phyloP scores from a whole-genome alignment of 2,329 filamentous ascomycete genomes.

The Fusarium sp. region DNA sequence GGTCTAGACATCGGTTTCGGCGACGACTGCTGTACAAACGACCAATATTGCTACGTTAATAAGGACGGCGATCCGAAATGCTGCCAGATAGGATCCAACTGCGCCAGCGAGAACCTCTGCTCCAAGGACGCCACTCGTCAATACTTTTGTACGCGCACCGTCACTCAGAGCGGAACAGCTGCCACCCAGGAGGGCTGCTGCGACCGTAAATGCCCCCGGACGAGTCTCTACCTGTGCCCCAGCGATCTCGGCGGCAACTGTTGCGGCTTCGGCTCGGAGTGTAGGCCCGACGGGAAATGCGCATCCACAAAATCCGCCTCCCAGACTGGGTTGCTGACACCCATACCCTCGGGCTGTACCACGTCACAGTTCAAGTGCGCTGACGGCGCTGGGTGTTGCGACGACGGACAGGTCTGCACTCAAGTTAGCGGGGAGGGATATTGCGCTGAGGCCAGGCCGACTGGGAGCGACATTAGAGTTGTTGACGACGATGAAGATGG shows the following conservation, averaged over 20 bases:
- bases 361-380: slow-evolving; percentile 59
- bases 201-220: slow-evolving; percentile 54
- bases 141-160: slow-evolving; percentile 51
- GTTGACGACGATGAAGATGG: slow-evolving; percentile 43
- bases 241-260: slow-evolving; percentile 60
- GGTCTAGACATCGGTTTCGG: slow-evolving; percentile 57
- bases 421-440: slow-evolving; percentile 51
- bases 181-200: slow-evolving; percentile 53
- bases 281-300: slow-evolving; percentile 53
- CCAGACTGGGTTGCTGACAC: slow-evolving; percentile 47
- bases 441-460: slow-evolving; percentile 54
- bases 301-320: slow-evolving; percentile 47
- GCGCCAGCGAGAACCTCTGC: slow-evolving; percentile 54
- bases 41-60: slow-evolving; percentile 60
- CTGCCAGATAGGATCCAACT: slow-evolving; percentile 58
- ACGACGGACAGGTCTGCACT: slow-evolving; percentile 58
- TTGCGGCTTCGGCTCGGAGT: slow-evolving; percentile 60
- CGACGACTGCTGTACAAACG: slow-evolving; percentile 57
- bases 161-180: slow-evolving; percentile 45
- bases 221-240: slow-evolving; percentile 60
- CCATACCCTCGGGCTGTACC: slow-evolving; percentile 58
- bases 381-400: slow-evolving; percentile 64
- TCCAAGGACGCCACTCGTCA: slow-evolving; percentile 37
- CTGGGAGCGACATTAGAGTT: slow-evolving; percentile 48
- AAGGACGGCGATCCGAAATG: slow-evolving; percentile 50